Conservation (phyloP, 495 filamentous ascomycete species). For the Hypoxylon trugodes region DNA sequence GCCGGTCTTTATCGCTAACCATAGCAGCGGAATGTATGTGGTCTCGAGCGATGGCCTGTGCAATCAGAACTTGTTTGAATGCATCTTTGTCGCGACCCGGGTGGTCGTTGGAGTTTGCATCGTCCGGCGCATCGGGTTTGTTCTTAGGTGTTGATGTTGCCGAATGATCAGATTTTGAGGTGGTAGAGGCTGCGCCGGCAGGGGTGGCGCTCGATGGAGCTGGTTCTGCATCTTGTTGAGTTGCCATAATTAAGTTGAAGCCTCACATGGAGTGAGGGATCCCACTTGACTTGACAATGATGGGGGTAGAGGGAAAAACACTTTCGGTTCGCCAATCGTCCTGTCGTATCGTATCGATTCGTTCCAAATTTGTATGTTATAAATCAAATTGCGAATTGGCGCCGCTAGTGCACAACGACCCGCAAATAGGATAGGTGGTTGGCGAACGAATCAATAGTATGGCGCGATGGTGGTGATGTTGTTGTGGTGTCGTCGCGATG, state of each 20-base stretch:
- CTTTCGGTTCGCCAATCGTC: slow-evolving; percentile 1
- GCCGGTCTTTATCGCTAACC: slow-evolving; percentile 53
- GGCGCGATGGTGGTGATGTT: slow-evolving; percentile 19
- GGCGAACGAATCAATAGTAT: slow-evolving; percentile 9
- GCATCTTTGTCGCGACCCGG: slow-evolving; percentile 55
- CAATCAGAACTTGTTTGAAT: slow-evolving; percentile 68
- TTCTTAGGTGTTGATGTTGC: slow-evolving; percentile 43
- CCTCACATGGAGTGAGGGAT: slow-evolving; percentile 30
- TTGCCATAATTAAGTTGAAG: slow-evolving; percentile 33
- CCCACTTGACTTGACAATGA: slow-evolving; percentile 7
- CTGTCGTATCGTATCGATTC: not conserved
- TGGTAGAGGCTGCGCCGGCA: slow-evolving; percentile 26
- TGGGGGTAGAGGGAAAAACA: slow-evolving; percentile 6
- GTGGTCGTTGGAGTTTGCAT: slow-evolving; percentile 29
- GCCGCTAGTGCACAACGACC: slow-evolving; percentile 1
- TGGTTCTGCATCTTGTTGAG: slow-evolving; percentile 43
- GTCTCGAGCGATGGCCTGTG: slow-evolving; percentile 82
- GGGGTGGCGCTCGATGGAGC: slow-evolving; percentile 29
- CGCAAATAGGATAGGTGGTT: not conserved
- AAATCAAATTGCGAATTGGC: slow-evolving; percentile 25
- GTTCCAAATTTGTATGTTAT: slow-evolving; percentile 11
- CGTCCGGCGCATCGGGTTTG: slow-evolving; percentile 45
- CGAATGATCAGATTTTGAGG: slow-evolving; percentile 41
- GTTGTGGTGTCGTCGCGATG: slow-evolving; percentile 23
- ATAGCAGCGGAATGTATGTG: slow-evolving; percentile 71